Percentiles rank a stretch among this genome's conserved stretches.
phyloP scores from a whole-genome alignment of 176 grass and related monocot genomes.

The Eragrostis nindensis region DNA sequence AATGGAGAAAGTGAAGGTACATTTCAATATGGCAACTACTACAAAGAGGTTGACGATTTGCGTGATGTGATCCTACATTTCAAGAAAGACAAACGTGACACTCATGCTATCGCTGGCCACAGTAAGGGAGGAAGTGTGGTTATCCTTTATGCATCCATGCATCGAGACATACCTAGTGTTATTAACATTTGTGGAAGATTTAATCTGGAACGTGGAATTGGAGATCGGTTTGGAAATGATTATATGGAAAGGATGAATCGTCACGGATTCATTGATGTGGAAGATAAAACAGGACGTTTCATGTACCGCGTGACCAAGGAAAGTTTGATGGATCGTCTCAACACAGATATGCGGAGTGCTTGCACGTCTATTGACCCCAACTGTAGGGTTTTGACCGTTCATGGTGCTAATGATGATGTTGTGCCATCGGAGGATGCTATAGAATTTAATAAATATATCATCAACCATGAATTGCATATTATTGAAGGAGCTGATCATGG shows the following conservation, averaged over 20 bases:
- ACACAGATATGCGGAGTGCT: conserved; percentile 64
- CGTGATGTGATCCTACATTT: conserved; percentile 55
- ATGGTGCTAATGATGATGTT: conserved; percentile 73
- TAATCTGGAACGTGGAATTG: conserved; percentile 69
- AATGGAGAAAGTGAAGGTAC: conserved; percentile 88
- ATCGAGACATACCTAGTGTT: conserved; percentile 54
- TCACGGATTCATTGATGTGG: conserved; percentile 70
- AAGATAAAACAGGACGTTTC: conserved; percentile 51
- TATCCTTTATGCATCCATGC: conserved; percentile 72
- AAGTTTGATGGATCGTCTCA: conserved; percentile 80
- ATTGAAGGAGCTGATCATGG: conserved; percentile 80
- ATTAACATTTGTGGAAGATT: conserved; percentile 82
- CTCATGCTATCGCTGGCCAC: conserved; percentile 63
- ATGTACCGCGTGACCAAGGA: conserved; percentile 64
- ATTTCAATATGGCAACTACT: conserved; percentile 89
- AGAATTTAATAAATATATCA: conserved; percentile 76
- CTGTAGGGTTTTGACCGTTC: conserved; percentile 79
- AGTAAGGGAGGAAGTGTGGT: conserved; percentile 81
- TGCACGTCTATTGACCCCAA: conserved; percentile 63
- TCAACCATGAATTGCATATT: conserved; percentile 69
- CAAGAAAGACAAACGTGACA: conserved; percentile 47
- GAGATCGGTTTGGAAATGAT: conserved; percentile 60
- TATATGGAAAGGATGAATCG: conserved; percentile 67
- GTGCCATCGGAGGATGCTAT: conserved; percentile 65
- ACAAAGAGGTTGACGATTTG: conserved; percentile 80